phyloP scores from a whole-genome alignment of 257 asterid genomes.

The Capsicum baccatum region DNA sequence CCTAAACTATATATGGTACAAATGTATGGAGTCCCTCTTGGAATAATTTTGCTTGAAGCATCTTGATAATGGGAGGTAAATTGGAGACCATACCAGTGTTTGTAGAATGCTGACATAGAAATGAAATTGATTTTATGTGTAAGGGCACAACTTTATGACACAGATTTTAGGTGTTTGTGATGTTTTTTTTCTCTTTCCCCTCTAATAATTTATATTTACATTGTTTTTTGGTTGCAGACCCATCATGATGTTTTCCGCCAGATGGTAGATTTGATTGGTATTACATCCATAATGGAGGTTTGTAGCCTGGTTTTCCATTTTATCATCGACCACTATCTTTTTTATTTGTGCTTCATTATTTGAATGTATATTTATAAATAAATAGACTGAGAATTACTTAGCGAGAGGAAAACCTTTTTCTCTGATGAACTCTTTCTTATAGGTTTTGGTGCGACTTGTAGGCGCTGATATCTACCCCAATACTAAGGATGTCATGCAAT shows the following conservation, averaged over 20 bases:
- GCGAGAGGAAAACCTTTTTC: conserved; percentile 16
- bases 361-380: not conserved
- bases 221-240: conserved; percentile 50
- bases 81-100: not conserved
- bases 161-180: not conserved
- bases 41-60: not conserved
- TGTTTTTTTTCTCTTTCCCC: not conserved
- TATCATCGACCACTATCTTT: not conserved
- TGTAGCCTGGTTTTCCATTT: conserved; percentile 33
- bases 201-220: conserved; percentile 8
- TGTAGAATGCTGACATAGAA: conserved; percentile 3
- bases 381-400: not conserved
- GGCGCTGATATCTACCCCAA: conserved; percentile 87
- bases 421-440: conserved; percentile 42
- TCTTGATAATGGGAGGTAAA: not conserved
- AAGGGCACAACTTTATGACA: not conserved
- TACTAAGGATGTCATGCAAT: conserved; percentile 86
- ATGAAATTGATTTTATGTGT: not conserved
- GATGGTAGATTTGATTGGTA: conserved; percentile 97
- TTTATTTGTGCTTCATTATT: conserved; percentile 20
- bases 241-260: conserved; percentile 85
- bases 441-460: conserved; percentile 96
- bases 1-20: not conserved
- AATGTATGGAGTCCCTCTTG: not conserved
- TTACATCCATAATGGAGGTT: conserved; percentile 99